Base-by-base conservation (phyloP, 176 grass and related monocot genomes). In the Phyllostachys edulis region DNA sequence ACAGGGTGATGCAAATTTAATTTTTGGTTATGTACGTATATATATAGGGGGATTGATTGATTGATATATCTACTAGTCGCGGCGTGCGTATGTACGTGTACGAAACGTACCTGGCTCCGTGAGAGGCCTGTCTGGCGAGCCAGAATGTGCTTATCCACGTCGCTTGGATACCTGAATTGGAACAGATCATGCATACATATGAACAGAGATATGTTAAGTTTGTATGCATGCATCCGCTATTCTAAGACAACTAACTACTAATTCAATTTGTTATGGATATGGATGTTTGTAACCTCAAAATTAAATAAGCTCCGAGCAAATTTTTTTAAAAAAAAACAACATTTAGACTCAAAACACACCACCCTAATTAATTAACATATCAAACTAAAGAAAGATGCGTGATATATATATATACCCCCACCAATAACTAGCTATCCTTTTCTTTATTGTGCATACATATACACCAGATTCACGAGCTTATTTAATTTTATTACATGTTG, bases 111-210 rank as follows among this genome's bases (percentile, higher is more conserved):
- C 92, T 97, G 94, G 86, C 92, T 97, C 18, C 94, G 87, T 29
- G 94, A 97, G 78, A 97, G 92, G 41, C 94, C 94, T 3, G 94
- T 97, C 80, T 92, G 94, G 4, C 94, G 94, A n/a, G 94, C 90
- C 61, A 97, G 81, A 65, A 97, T 97, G 88, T 94, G 94, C 86
- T 97, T 97, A 80, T 97, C 94, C 60, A 94, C 88, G 85, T 97
- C 94, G 75, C 92, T 97, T 50, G 94, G 94, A 79, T 97, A 97
- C 90, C 94, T 97, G 90, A 8, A 88, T 26, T 69, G 51, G 40
- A 51, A 70, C n/a, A 67, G 5, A 34, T 11, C 27, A 55, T 62
- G 26, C 72, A 47, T 62, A 36, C 72, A 47, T 47, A 26, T 76
- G 24, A 86, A 80, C 78, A 76, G 61, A 62, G 26, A 65, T 41